These are phyloP conservation scores for Fusarium redolens DNA, from an alignment of 2,329 filamentous ascomycete species.

Conservation along the genomic window DNA sequence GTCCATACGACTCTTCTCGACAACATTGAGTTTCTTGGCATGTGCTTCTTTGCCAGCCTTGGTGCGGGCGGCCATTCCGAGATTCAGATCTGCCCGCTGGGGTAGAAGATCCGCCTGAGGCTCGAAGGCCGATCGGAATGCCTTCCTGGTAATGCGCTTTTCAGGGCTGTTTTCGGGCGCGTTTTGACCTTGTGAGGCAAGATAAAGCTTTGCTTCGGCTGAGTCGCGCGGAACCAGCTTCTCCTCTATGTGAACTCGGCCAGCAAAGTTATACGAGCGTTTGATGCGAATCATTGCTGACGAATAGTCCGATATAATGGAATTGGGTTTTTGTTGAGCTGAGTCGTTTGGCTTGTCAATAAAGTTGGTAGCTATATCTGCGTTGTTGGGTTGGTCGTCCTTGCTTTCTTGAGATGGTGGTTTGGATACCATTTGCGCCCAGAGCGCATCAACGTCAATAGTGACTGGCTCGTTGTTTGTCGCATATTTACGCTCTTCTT, in stretches of 20 bases:
- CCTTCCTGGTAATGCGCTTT: constrained; percentile 62
- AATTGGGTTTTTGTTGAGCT: constrained; percentile 2
- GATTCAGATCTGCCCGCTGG: constrained; percentile 67
- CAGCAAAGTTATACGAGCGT: constrained; percentile 80
- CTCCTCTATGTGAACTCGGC: constrained; percentile 77
- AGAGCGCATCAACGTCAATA: constrained; percentile 77
- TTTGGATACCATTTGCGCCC: constrained; percentile 72
- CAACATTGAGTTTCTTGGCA: constrained; percentile 75
- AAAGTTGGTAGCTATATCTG: constrained; percentile 3
- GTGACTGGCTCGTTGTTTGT: constrained; percentile 70
- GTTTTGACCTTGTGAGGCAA: constrained; percentile 60
- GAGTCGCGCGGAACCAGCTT: constrained; percentile 74
- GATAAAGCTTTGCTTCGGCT: constrained; percentile 73
- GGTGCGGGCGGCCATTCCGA: constrained; percentile 63
- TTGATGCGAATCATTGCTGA: constrained; percentile 70
- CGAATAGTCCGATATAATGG: constrained; percentile 35
- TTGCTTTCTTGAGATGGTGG: constrained; percentile 27
- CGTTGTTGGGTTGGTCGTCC: constrained; percentile 8
- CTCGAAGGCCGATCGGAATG: constrained; percentile 72
- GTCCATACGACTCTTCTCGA: constrained; percentile 79
- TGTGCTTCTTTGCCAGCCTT: constrained; percentile 61
- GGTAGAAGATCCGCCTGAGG: constrained; percentile 59
- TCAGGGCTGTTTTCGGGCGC: constrained; percentile 47
- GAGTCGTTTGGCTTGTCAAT: constrained; percentile 11
- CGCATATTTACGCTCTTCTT: constrained; percentile 66